Evolutionary conservation across 2,329 filamentous ascomycete species (phyloP), one percentile per base, ranked within the genome.

Genomic region (Leptographium wingfieldii): DNA sequence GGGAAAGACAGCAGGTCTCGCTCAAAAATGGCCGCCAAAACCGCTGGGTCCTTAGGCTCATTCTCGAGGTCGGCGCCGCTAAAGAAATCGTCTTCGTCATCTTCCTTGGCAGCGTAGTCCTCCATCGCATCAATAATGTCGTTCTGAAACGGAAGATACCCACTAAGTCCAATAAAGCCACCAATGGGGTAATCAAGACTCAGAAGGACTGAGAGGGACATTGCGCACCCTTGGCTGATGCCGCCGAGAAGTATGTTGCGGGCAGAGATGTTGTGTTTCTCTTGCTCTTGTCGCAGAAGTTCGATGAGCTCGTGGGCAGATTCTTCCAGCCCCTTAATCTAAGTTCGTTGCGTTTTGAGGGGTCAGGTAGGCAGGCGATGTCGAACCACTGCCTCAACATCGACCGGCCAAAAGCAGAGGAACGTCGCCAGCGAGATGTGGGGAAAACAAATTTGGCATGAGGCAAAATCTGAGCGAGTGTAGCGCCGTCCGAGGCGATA

Each of bases 191-290:
- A 12, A 10, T 68, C 69, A n/a, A 73, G 71, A 22, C 68, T 69
- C 2, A 83, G 66, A 25, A 80, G 65, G 2, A 72, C 63, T 25
- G 74, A 69, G 11, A 81, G 63, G 0, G 70, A 69, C 65, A 75
- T 73, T 1, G 78, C 79, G 63, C 76, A 80, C 0, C 79, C 79
- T 63, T 81, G 77, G 64, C 79, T 80, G n/a, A 82, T 62, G 0
- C 79, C 78, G 19, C 77, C 77, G 1, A 83, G 62, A 7, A 81
- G 67, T 16, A 82, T 68, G 56, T 77, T 68, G 56, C 77, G 40
- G 35, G 31, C 78, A 62, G 9, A 33, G 7, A 61, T 12, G 3
- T 38, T 49, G 35, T 7, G 2, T 16, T n/a, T 19, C 11, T 33
- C 5, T 5, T 22, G n/a, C 46, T 62, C 61, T 1, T 43, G 12